Evolutionary conservation across 305 asterid species (phyloP).

Genomic region (Rubia tinctorum): DNA sequence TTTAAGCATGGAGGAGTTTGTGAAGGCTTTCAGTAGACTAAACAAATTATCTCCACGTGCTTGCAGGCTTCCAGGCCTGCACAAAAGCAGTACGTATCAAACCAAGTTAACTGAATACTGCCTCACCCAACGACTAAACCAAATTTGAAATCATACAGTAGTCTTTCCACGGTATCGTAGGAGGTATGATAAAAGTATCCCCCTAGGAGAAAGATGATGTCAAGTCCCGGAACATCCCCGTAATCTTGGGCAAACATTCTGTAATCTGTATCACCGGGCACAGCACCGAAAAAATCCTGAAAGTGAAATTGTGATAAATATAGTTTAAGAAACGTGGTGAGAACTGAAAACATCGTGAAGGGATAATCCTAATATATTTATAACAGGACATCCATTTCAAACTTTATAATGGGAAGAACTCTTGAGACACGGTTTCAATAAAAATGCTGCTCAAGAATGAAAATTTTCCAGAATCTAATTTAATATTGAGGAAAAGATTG

Average conservation of each 20-base stretch:
- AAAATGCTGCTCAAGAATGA: not conserved
- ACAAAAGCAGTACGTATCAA: conserved; percentile 30
- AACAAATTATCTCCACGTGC: conserved; percentile 95
- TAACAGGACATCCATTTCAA: conserved; percentile 6
- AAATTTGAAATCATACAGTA: conserved; percentile 78
- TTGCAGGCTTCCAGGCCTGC: conserved; percentile 99
- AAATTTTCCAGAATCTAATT: conserved; percentile 1
- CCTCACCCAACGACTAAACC: conserved; percentile 40
- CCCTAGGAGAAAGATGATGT: conserved; percentile 93
- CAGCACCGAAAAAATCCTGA: conserved; percentile 87
- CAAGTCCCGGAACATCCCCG: conserved; percentile 98
- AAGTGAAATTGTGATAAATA: conserved; percentile 24
- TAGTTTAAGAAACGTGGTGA: conserved; percentile 1
- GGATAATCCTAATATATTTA: conserved; percentile 5
- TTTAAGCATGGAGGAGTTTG: conserved; percentile 72
- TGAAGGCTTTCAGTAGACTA: conserved; percentile 74
- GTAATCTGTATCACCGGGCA: conserved; percentile 99
- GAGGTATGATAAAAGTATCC: conserved; percentile 97
- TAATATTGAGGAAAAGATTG: not conserved
- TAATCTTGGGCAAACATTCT: conserved; percentile 88
- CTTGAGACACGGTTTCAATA: not conserved
- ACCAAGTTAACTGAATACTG: conserved; percentile 22
- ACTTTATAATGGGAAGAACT: conserved; percentile 1
- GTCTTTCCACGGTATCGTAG: conserved; percentile 96
- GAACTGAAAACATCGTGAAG: conserved; percentile 10